A percentile compares a stretch with the other conserved stretches of the same genome.
Evolutionary conservation across 352 stramenopile species (phyloP).

Genomic region (Phytophthora pinifolia): DNA sequence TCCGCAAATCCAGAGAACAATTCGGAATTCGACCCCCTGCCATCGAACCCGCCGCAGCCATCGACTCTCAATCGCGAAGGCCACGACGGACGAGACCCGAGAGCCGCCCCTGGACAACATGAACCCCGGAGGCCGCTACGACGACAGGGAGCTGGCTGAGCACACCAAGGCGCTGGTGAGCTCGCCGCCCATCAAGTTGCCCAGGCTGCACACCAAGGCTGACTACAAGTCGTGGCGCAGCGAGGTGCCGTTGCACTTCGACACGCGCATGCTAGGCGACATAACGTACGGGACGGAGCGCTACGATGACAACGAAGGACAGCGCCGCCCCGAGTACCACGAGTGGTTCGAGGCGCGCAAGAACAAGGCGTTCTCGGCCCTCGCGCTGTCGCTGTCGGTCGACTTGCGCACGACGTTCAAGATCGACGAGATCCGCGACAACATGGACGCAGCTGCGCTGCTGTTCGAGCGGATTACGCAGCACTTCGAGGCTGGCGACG

Average conservation of each 20-base stretch:
- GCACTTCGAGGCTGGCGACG: background rate
- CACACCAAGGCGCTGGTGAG: too few species aligned
- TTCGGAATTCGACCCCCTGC: too few species aligned
- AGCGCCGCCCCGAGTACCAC: background rate
- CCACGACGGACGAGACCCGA: too few species aligned
- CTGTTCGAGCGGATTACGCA: background rate
- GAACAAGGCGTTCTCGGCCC: constrained; percentile 7
- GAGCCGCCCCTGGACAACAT: too few species aligned
- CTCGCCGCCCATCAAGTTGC: background rate
- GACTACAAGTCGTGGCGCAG: constrained; percentile 2
- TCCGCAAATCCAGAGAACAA: too few species aligned
- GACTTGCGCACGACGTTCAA: background rate
- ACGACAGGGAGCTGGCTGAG: constrained; percentile 1
- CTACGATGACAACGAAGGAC: background rate
- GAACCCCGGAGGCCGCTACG: background rate
- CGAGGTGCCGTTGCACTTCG: constrained; percentile 4
- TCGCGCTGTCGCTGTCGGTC: background rate
- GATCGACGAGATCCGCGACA: background rate
- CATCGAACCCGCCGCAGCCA: too few species aligned
- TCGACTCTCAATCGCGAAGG: too few species aligned
- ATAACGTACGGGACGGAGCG: background rate
- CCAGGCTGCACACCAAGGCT: background rate
- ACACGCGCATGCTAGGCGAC: constrained; percentile 1
- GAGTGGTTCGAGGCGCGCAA: constrained; percentile 3
- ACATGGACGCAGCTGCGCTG: background rate